These are phyloP conservation scores for Bretschneidera sinensis DNA, from an alignment of 345 rosid genomes.

Conservation along the genomic window DNA sequence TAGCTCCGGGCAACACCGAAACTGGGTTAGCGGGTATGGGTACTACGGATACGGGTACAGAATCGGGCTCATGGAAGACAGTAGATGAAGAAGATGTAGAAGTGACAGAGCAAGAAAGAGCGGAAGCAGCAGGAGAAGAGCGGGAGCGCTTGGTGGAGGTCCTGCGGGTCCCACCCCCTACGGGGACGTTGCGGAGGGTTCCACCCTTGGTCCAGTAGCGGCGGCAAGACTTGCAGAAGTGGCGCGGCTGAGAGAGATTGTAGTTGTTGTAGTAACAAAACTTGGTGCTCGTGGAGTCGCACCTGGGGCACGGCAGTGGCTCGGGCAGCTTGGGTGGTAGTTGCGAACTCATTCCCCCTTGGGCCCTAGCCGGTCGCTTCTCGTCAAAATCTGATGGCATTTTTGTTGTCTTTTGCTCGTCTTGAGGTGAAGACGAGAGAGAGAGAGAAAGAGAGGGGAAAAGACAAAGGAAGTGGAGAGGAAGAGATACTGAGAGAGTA, in stretches of 20 bases:
- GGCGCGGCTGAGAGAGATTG: slow-evolving; percentile 52
- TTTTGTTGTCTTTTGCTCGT: neutral
- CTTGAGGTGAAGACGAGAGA: no score
- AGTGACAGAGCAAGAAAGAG: slow-evolving; percentile 14
- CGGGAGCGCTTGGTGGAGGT: slow-evolving; percentile 33
- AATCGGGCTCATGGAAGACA: slow-evolving; percentile 20
- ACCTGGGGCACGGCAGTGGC: slow-evolving; percentile 45
- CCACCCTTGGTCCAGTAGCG: slow-evolving; percentile 64
- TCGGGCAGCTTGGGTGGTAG: slow-evolving; percentile 26
- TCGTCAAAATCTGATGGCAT: slow-evolving; percentile 30
- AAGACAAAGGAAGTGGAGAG: no score
- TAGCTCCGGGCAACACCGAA: slow-evolving; percentile 6
- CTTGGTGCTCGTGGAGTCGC: slow-evolving; percentile 42
- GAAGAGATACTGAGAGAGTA: no score
- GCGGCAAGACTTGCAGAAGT: slow-evolving; percentile 53
- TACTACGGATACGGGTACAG: neutral
- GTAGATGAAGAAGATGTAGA: slow-evolving; percentile 11
- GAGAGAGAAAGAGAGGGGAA: no score
- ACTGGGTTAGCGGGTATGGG: slow-evolving; percentile 6
- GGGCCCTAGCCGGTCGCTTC: slow-evolving; percentile 4
- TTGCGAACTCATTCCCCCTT: slow-evolving; percentile 4
- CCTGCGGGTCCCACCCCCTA: slow-evolving; percentile 54
- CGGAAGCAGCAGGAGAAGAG: slow-evolving; percentile 11
- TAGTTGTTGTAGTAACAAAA: no score
- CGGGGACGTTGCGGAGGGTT: slow-evolving; percentile 49